Conservation (phyloP, 108 stramenopile genomes). For the Fistulifera pelliculosa region DNA sequence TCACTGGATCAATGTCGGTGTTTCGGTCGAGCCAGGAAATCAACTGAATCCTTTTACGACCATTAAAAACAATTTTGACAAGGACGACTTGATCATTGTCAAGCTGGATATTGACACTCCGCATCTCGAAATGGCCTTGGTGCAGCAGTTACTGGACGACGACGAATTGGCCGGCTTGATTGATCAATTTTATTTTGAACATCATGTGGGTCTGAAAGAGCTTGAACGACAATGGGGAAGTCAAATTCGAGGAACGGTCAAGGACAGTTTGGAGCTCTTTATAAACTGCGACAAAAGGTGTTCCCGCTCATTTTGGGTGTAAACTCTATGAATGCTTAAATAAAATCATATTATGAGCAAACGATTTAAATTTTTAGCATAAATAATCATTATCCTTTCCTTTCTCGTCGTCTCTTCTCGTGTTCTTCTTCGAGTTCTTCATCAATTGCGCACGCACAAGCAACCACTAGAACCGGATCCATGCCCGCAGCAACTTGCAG, state of each 20-base stretch:
- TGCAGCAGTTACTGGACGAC: slow-evolving; percentile 24
- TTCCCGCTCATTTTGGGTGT: slow-evolving; percentile 49
- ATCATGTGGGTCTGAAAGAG: slow-evolving; percentile 40
- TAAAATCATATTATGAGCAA: too few relatives aligned
- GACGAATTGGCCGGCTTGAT: slow-evolving; percentile 19
- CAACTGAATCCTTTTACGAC: slow-evolving; percentile 44
- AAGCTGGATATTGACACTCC: slow-evolving; percentile 58
- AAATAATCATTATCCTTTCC: slow-evolving; percentile 10
- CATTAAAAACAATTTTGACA: slow-evolving; percentile 21
- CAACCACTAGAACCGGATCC: slow-evolving; percentile 63
- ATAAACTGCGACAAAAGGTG: slow-evolving; percentile 25
- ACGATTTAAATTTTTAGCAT: too few relatives aligned
- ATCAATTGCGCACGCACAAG: slow-evolving; percentile 75
- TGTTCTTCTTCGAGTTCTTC: slow-evolving; percentile 82
- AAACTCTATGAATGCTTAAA: background rate
- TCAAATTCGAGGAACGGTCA: slow-evolving; percentile 29
- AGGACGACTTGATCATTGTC: slow-evolving; percentile 54
- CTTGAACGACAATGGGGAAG: slow-evolving; percentile 23
- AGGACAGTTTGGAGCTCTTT: slow-evolving; percentile 34
- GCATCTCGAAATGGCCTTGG: slow-evolving; percentile 29
- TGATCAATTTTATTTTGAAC: slow-evolving; percentile 74
- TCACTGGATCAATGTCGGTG: slow-evolving; percentile 57
- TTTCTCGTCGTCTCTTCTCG: slow-evolving; percentile 29
- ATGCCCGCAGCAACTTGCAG: slow-evolving; percentile 61
- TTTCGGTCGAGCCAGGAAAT: slow-evolving; percentile 11